Base-by-base conservation (phyloP, 2,329 filamentous ascomycete species). In the Colletotrichum sp. region DNA sequence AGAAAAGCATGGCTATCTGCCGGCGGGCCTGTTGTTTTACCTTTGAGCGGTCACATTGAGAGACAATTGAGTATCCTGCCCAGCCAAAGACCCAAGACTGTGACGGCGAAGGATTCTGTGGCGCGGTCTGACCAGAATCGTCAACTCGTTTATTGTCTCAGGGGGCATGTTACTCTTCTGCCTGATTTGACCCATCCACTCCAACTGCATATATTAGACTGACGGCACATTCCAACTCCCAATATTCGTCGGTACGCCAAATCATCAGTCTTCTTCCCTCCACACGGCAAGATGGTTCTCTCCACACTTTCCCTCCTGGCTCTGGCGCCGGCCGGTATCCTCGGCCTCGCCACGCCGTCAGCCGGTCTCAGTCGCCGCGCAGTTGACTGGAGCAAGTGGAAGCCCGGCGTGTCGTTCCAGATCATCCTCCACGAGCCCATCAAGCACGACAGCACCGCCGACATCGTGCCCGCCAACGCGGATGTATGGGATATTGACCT, bases 401-500 rank as follows among this genome's bases (percentile, higher is more conserved):
- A 83, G 71, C 80, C 82, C 12, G 82, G 81, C 32, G 78, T 82
- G 10, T 75, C 78, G 57, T 84, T 82, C 79, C 80, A 84, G 18
- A 83, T 84, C 44, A 79, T 81, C 68, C 77, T 84, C 26, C 80
- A 82, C 59, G 66, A 82, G 7, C 82, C 82, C 65, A 81, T 84
- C 76, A 78, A 80, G 68, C 80, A 79, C 69, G 78, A 81, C 16
- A 79, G 72, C 39, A 71, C 72, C 30, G 76, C 76, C 7, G 79
- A 81, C 62, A 64, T 83, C 30, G 75, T 82, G 66, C 82, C 82
- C 2, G 39, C 73, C 39, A 77, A 80, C 36, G 81, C 81, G 10
- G 72, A 77, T 52, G 81, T 83, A 24, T 83, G 81, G 80, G 82
- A 83, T n/a, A 80, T 83, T 65, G 82, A 83, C 67, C 79, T 83